These are phyloP conservation scores for Elongisporangium prolatum DNA, from an alignment of 352 stramenopile species.

Conservation along the genomic window DNA sequence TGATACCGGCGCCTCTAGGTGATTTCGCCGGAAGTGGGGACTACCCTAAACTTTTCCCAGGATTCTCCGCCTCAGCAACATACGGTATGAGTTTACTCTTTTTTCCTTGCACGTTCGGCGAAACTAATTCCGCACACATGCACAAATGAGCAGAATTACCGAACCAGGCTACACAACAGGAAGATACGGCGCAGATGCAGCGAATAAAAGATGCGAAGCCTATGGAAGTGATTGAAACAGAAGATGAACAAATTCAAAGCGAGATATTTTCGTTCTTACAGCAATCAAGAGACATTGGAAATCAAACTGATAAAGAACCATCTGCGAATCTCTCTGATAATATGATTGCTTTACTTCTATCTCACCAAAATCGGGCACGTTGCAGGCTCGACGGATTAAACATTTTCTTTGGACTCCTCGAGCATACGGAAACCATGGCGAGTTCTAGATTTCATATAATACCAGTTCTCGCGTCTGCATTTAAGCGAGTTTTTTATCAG, in stretches of 20 bases:
- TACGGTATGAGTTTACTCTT: conserved; percentile 66
- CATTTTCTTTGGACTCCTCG: conserved; percentile 57
- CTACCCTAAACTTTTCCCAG: conserved; percentile 52
- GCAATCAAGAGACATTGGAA: conserved; percentile 23
- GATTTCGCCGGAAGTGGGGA: background rate
- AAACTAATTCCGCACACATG: too few species aligned
- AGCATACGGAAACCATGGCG: conserved; percentile 48
- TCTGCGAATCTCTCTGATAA: conserved; percentile 30
- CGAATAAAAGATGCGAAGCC: conserved; percentile 71
- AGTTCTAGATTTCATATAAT: conserved; percentile 68
- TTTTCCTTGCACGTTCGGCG: too few species aligned
- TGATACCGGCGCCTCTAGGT: conserved; percentile 42
- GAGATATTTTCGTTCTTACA: conserved; percentile 85
- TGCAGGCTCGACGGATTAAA: conserved; percentile 57
- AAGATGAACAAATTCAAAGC: conserved; percentile 77
- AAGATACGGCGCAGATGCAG: conserved; percentile 38
- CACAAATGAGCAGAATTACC: conserved; percentile 27
- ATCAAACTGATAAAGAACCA: background rate
- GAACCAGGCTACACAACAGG: conserved; percentile 7
- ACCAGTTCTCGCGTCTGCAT: conserved; percentile 63
- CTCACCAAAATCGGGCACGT: conserved; percentile 42
- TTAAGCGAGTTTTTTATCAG: conserved; percentile 36
- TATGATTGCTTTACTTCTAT: conserved; percentile 41
- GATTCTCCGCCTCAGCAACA: conserved; percentile 44
- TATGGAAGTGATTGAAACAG: conserved; percentile 71